Evolutionary conservation across 2,329 filamentous ascomycete species (phyloP).

Genomic region (Fusarium floridanum): DNA sequence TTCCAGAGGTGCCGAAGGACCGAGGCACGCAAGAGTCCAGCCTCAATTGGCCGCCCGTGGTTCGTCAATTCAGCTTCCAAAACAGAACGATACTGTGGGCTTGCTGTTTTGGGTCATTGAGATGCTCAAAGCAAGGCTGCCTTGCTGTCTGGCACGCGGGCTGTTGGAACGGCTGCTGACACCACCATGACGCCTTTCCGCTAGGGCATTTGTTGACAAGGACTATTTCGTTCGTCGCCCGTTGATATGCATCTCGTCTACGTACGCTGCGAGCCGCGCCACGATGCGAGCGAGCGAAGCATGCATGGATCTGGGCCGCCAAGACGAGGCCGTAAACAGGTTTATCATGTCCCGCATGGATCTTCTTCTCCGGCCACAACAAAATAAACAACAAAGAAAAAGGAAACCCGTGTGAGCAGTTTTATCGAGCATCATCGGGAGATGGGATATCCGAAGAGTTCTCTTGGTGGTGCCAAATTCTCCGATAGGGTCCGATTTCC

Average conservation of each 20-base stretch:
- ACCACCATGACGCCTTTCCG: slow-evolving; percentile 21
- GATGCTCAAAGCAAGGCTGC: slow-evolving; percentile 16
- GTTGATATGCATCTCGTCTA: slow-evolving; percentile 21
- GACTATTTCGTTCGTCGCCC: slow-evolving; percentile 2
- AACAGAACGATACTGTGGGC: slow-evolving; percentile 7
- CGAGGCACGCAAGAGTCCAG: slow-evolving; percentile 11
- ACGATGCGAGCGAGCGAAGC: slow-evolving; percentile 22
- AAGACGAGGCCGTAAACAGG: slow-evolving; percentile 5
- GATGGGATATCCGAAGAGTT: slow-evolving; percentile 33
- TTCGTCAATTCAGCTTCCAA: slow-evolving; percentile 24
- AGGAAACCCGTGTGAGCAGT: slow-evolving; percentile 21
- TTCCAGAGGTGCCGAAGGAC: slow-evolving; percentile 11
- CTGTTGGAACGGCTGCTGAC: slow-evolving; percentile 18
- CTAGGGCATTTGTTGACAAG: slow-evolving; percentile 8
- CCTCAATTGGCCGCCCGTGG: slow-evolving; percentile 18
- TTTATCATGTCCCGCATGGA: slow-evolving; percentile 20
- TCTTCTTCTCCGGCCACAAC: slow-evolving; percentile 1
- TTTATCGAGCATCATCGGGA: slow-evolving; percentile 30
- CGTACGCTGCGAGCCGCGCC: slow-evolving; percentile 28
- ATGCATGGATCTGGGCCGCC: slow-evolving; percentile 22
- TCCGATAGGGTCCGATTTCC: slow-evolving; percentile 37
- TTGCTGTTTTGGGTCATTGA: slow-evolving; percentile 18
- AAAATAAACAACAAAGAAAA: slow-evolving; percentile 42
- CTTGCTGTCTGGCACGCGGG: slow-evolving; percentile 36
- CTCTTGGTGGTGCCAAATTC: slow-evolving; percentile 20